Evolutionary conservation across 768 basidiomycete species (phyloP).

Genomic region (Macrolepiota dolichaula): DNA sequence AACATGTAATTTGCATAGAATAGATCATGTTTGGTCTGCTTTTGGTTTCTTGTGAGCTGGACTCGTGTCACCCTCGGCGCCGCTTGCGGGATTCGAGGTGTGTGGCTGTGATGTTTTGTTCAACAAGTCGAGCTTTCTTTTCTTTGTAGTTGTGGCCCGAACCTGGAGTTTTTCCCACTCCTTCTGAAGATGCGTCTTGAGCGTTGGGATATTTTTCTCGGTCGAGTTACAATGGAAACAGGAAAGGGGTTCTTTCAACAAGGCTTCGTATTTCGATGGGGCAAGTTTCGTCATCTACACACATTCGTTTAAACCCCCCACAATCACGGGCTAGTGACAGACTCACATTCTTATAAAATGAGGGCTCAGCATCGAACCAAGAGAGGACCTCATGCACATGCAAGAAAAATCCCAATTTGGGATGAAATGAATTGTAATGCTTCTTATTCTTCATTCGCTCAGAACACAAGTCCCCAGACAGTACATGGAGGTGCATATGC

Average conservation of each 20-base stretch:
- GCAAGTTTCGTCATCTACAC: slow-evolving; percentile 52
- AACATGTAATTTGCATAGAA: slow-evolving; percentile 9
- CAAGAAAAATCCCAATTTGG: slow-evolving; percentile 79
- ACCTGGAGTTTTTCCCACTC: slow-evolving; percentile 67
- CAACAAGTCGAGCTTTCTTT: slow-evolving; percentile 59
- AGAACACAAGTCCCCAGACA: slow-evolving; percentile 75
- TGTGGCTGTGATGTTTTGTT: slow-evolving; percentile 67
- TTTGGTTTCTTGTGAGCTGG: slow-evolving; percentile 25
- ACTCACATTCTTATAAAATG: slow-evolving; percentile 31
- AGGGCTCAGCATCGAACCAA: slow-evolving; percentile 71
- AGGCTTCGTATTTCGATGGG: slow-evolving; percentile 51
- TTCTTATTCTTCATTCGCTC: slow-evolving; percentile 78
- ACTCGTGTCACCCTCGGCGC: slow-evolving; percentile 40
- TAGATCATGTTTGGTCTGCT: slow-evolving; percentile 22
- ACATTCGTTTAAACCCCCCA: neutral
- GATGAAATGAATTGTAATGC: slow-evolving; percentile 91
- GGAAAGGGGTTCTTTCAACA: slow-evolving; percentile 62
- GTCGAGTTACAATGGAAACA: slow-evolving; percentile 69
- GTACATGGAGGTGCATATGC: slow-evolving; percentile 82
- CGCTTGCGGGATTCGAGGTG: slow-evolving; percentile 31
- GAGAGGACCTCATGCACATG: slow-evolving; percentile 71
- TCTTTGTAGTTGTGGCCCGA: slow-evolving; percentile 70
- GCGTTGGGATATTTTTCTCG: slow-evolving; percentile 67
- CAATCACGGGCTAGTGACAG: neutral
- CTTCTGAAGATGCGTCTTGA: slow-evolving; percentile 73